Evolutionary conservation across 2,329 filamentous ascomycete species (phyloP).

Genomic region (Talaromyces sp.): DNA sequence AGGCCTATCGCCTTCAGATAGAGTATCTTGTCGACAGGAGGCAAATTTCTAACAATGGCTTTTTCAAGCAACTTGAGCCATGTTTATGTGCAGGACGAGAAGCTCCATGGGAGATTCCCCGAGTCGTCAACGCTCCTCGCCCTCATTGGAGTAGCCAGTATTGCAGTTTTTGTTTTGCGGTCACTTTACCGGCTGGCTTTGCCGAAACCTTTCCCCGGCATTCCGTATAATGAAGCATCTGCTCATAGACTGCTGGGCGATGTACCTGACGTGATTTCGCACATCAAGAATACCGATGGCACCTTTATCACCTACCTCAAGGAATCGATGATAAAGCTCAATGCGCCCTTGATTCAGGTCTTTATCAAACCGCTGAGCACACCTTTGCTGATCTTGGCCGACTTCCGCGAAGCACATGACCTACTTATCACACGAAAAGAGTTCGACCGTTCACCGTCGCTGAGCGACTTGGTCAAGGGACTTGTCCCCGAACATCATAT

Average conservation of each 20-base stretch:
- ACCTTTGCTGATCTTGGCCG: background rate
- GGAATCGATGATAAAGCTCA: background rate
- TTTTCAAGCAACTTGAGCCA: background rate
- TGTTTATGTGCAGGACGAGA: background rate
- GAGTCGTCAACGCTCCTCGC: background rate
- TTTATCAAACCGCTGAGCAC: background rate
- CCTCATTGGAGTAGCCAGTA: background rate
- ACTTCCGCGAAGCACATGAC: background rate
- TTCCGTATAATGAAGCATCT: background rate
- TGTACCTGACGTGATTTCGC: background rate
- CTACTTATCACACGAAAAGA: background rate
- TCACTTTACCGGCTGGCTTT: background rate
- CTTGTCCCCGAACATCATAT: background rate
- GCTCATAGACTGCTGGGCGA: background rate
- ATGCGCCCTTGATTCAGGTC: background rate
- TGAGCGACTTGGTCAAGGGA: background rate
- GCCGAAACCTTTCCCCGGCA: background rate
- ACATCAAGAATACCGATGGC: background rate
- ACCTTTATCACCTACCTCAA: background rate
- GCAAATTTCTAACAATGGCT: background rate
- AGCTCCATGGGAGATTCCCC: background rate
- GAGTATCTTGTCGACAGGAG: background rate
- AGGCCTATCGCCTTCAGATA: background rate
- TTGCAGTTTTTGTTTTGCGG: background rate
- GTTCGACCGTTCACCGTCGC: background rate